Percentiles rank a stretch among this genome's conserved stretches.
These are phyloP conservation scores for Pseudogymnoascus sp. DNA, from an alignment of 2,329 filamentous ascomycete species.

Conservation along the genomic window DNA sequence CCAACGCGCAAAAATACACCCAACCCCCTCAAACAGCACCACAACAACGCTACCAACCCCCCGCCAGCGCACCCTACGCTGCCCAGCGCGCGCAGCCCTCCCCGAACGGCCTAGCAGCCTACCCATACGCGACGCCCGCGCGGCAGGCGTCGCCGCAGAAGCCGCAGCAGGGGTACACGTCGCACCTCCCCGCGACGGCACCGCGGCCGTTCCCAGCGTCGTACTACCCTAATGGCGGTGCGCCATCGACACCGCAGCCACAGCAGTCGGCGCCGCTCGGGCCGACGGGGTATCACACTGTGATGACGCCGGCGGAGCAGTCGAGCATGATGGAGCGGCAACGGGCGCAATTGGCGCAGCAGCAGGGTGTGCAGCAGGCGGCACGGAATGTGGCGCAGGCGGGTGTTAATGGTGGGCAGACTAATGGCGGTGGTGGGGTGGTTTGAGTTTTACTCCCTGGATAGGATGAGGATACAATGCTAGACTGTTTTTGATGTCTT, in stretches of 20 bases:
- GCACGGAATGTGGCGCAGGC: neutral
- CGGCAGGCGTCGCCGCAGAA: constrained; percentile 28
- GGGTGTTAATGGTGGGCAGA: neutral
- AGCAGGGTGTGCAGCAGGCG: constrained; percentile 12
- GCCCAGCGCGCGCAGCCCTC: constrained; percentile 20
- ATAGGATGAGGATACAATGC: neutral
- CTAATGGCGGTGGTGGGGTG: neutral
- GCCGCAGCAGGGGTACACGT: constrained; percentile 20
- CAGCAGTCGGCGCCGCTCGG: constrained; percentile 19
- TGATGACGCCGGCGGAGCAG: constrained; percentile 30
- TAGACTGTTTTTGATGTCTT: neutral
- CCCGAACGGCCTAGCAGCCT: constrained; percentile 23
- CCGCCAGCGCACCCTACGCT: constrained; percentile 20
- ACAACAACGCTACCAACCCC: constrained; percentile 21
- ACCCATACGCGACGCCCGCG: constrained; percentile 22
- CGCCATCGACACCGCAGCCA: constrained; percentile 16
- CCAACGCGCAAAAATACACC: constrained; percentile 11
- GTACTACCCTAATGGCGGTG: neutral
- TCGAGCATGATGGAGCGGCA: constrained; percentile 31
- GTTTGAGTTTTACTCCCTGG: neutral
- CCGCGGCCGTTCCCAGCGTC: constrained; percentile 10
- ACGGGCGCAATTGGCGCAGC: constrained; percentile 29
- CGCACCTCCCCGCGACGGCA: constrained; percentile 14
- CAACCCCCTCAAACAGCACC: constrained; percentile 21
- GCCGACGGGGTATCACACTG: constrained; percentile 23